Evolutionary conservation across 805 yeast species (phyloP), one percentile per base, ranked within the genome.

Genomic region (Cyberlindnera misumaiensis): DNA sequence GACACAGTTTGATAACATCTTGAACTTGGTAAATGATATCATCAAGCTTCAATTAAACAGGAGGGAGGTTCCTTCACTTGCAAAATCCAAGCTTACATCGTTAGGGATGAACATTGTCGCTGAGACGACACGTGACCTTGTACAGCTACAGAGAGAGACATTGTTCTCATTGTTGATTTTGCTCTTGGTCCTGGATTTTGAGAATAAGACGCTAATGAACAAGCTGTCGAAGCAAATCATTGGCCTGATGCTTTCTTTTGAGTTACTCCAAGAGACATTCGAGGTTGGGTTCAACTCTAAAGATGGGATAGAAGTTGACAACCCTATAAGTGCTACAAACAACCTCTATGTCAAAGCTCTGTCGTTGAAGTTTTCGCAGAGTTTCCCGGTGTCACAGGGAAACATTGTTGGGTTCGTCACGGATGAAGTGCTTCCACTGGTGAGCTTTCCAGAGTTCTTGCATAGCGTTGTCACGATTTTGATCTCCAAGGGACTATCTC

Each of bases 121-220:
- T 7, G 58, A 60, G 31, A 44, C 60, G 18, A 39, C 60, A 4
- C 52, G 52, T 30, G 64, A 60, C 30, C 34, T 47, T 5, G 30
- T 66, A 5, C 44, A 49, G 10, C 47, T 56, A 17, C 60, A 60
- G 37, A 52, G 52, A 32, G 52, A 57, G 5, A 49, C 64, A 18
- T 45, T 62, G 22, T 49, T 60, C 36, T 58, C 65, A 28, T 38
- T 65, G 7, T 41, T 66, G 28, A 42, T 65, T 28, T 42, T 63
- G 11, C 53, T 67, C 25, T 52, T 64, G 10, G 59, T 66, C 11
- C 46, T 67, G 41, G 67, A 67, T 38, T 58, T 67, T 39, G 64
- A 64, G 33, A 55, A 55, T 24, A 48, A 58, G 13, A 43, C 41
- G 11, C 38, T 44, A 8, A 27, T 55, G 4, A 44, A 42, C 14